Base-by-base conservation (phyloP, 176 grass and related monocot species). In the Coix lacrymajobi region DNA sequence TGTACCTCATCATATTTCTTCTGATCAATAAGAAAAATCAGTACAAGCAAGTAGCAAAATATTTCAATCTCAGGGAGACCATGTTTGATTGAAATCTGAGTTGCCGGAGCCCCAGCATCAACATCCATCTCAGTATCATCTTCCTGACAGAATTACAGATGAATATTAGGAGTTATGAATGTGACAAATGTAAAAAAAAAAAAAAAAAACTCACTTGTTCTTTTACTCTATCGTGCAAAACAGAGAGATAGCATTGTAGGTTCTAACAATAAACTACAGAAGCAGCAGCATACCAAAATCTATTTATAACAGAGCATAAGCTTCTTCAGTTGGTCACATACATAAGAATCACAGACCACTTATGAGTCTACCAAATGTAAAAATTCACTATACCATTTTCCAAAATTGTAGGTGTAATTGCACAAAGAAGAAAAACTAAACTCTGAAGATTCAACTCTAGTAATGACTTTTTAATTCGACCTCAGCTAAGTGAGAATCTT, bases 21-120 rank as follows among this genome's bases (percentile, higher is more conserved):
- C 82, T 97, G 78, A 38, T 94, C 89, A 66, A 97, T 88, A 31
- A 97, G 91, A 62, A 94, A 97, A 80, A 97, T 89, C 57, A 94
- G 61, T 45, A 94, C 89, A 73, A 94, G 87, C 75, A 97, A 85
- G 85, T 92, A 97, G 67, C 94, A 97, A 73, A 87, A 97, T 45
- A 94, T 92, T 84, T 97, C 91, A 87, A 97, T 88, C 70, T 97
- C 94, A 69, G 91, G 94, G 43, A 97, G 70, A 22, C 83, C 69
- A 54, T 94, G 87, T 41, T 97, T 97, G 39, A 69, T 69, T 20
- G 87, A 52, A 92, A 83, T 85, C 83, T 94, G 91, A 63, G 33
- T 69, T 41, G 81, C 24, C 3, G 85, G 75, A 76, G 86, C 51
- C 1, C 75, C 79, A 10, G 65, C 54, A 72, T 97, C 94, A 77